phyloP scores from a whole-genome alignment of 768 basidiomycete genomes.

The Gyrodon lividus region DNA sequence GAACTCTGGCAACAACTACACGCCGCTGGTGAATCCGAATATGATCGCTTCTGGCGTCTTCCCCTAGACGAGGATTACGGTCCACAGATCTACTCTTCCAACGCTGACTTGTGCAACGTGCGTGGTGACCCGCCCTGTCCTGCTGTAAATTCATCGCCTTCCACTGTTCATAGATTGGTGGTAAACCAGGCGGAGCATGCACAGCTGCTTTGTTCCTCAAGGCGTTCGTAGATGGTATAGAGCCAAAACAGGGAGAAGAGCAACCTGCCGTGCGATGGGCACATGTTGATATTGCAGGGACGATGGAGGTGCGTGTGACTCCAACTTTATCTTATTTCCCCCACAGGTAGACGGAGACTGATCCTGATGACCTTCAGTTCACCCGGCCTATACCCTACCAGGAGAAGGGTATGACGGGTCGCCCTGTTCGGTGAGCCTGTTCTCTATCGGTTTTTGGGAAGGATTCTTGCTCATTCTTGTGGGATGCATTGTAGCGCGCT shows the following conservation, averaged over 20 bases:
- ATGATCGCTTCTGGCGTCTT: constrained; percentile 89
- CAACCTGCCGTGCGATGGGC: constrained; percentile 72
- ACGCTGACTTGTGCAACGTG: constrained; percentile 77
- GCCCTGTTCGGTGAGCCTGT: constrained; percentile 65
- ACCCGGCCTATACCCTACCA: constrained; percentile 59
- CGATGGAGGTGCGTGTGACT: constrained; percentile 59
- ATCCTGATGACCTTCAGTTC: constrained; percentile 33
- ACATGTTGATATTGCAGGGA: constrained; percentile 80
- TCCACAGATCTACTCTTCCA: constrained; percentile 71
- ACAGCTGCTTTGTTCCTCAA: constrained; percentile 90
- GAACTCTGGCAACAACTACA: constrained; percentile 69
- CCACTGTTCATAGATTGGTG: constrained; percentile 60
- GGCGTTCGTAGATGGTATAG: constrained; percentile 74
- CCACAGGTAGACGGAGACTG: not conserved
- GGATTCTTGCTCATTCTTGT: not conserved
- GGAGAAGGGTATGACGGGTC: constrained; percentile 76
- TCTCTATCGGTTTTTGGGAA: not conserved
- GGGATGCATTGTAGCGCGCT: constrained; percentile 23
- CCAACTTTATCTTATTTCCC: constrained; percentile 3
- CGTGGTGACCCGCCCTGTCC: not conserved
- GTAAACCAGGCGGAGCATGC: constrained; percentile 66
- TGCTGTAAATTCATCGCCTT: not conserved
- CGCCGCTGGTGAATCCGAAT: constrained; percentile 67
- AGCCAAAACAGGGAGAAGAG: constrained; percentile 54
- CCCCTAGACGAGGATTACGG: constrained; percentile 82